Evolutionary conservation across 2,329 filamentous ascomycete species (phyloP), one percentile per base, ranked within the genome.

Genomic region (Teratosphaeria nubilosa): DNA sequence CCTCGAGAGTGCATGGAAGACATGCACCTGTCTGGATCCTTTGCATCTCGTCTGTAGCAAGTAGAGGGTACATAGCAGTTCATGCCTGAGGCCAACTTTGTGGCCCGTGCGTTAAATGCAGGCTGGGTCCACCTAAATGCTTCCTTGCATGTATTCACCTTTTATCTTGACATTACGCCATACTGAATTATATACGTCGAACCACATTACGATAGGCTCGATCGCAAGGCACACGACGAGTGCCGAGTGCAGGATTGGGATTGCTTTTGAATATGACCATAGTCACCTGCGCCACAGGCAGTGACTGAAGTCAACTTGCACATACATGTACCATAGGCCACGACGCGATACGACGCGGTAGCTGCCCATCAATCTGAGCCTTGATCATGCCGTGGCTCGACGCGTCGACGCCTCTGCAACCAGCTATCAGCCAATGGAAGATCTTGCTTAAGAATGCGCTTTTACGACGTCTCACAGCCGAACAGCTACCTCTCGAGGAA

Each of bases 381-480:
- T 16, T 22, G 34, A 56, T n/a, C 53, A 65, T 65, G 63, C 56
- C 59, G 14, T 65, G 62, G 56, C 56, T 62, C 25, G 63, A 58
- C 20, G 31, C 54, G 14, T 53, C 59, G 22, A 37, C 57, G 32
- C 54, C 56, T 13, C 53, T 58, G 52, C 58, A 59, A 51, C 51
- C 59, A 3, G 58, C 58, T n/a, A 55, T 57, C 34, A 57, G 61
- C 34, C 54, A 56, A 34, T 66, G 64, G 64, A 63, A 61, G 14
- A 59, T 48, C 11, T 51, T 62, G 16, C 60, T 66, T 60, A 59
- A 60, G 41, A 59, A 60, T 34, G 64, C 64, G 9, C 32, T 64
- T 10, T 55, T 56, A 7, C 53, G 54, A 55, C 60, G 63, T 45
- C 51, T 64, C 48, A 30, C 37, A 37, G 22, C 51, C 55, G 53